Evolutionary conservation across 495 filamentous ascomycete species (phyloP).

Genomic region (Halenospora varia): DNA sequence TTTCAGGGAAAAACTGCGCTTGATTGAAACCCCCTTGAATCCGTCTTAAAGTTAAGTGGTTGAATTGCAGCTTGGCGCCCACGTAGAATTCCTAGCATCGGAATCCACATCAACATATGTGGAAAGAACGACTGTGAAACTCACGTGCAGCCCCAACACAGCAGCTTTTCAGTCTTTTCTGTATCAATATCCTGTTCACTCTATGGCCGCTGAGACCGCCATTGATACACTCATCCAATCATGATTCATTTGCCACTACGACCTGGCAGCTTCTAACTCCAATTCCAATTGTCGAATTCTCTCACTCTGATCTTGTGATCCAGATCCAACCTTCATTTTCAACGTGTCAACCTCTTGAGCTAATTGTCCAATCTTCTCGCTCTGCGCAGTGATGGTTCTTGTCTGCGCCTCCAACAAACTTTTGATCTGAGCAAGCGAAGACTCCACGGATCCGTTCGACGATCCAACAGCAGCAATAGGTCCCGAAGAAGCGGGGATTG

Average conservation of each 20-base stretch:
- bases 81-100: too few relatives aligned
- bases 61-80: too few relatives aligned
- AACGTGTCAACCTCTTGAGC: conserved; percentile 66
- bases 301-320: conserved; percentile 57
- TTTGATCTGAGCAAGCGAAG: conserved; percentile 59
- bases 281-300: conserved; percentile 65
- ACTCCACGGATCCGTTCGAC: conserved; percentile 31
- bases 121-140: too few relatives aligned
- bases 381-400: conserved; percentile 55
- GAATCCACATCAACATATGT: too few relatives aligned
- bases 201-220: neutral
- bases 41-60: too few relatives aligned
- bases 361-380: conserved; percentile 58
- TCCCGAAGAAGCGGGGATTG: conserved; percentile 25
- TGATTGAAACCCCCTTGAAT: too few relatives aligned
- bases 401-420: conserved; percentile 58
- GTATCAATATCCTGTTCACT: neutral
- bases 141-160: too few relatives aligned
- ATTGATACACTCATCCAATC: conserved; percentile 2
- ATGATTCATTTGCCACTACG: conserved; percentile 14
- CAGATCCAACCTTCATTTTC: conserved; percentile 53
- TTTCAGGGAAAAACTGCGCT: too few relatives aligned
- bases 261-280: conserved; percentile 56
- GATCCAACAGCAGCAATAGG: conserved; percentile 18
- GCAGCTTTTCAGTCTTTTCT: too few relatives aligned